Evolutionary conservation across 805 yeast genomes (phyloP), one percentile per base, ranked within the genome.

Genomic region (Candida jianshihensis): DNA sequence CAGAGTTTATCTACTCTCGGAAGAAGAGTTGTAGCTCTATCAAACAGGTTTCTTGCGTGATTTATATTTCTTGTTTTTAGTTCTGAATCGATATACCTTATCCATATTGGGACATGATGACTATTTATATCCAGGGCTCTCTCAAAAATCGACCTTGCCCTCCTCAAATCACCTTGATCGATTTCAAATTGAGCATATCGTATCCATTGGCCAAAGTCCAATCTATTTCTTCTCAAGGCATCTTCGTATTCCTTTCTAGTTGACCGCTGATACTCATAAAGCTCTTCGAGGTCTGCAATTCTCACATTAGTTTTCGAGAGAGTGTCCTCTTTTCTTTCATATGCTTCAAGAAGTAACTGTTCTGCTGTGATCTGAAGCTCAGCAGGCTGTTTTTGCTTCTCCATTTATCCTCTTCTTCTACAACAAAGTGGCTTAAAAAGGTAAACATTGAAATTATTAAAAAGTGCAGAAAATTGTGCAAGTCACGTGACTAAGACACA

Each of bases 141-240:
- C 56, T 90, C 98, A 60, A 82, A 83, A 6, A 92, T 68, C 0
- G 96, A 84, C 37, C 97, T 65, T 0, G 95, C 95, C 17, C 97
- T 66, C 15, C 73, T 67, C 41, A 73, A 68, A 51, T 90, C 95
- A 41, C 77, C 81, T 47, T 85, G 90, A 5, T 81, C 82, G 4
- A 79, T 56, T 58, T 90, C 98, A 74, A 88, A 86, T 40, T 72
- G 73, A 0, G 96, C 97, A 57, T 90, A 92, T 38, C 96, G 66
- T 54, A 86, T 69, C 96, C 97, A 92, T 54, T 88, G 95, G 2
- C 86, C 81, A 50, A 73, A 68, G 51, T 87, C 88, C 25, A 81
- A 71, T 40, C 95, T 64, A 54, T 90, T 90, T 46, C 92, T 71
- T 47, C 92, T 75, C 36, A 92, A 61, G n/a, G 89, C 94, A 46